These are phyloP conservation scores for Lathyrus aphaca DNA, from an alignment of 306 rosid genomes.

Conservation along the genomic window DNA sequence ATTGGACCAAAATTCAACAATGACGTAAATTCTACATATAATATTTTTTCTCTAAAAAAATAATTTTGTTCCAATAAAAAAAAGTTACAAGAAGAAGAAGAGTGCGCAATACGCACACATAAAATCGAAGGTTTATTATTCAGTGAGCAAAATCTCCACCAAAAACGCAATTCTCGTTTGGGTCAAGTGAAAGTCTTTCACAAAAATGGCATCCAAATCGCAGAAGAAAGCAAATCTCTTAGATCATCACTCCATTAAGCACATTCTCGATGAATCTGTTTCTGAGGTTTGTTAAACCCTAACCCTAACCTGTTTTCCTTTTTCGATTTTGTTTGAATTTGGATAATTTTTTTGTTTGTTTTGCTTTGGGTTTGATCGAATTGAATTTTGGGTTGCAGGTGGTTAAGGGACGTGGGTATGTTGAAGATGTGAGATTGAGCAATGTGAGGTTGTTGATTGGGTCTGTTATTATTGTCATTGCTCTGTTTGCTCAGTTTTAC, in stretches of 20 bases:
- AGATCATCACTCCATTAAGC: conserved; percentile 86
- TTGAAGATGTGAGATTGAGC: conserved; percentile 89
- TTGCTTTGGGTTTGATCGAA: not conserved
- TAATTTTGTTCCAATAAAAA: not conserved
- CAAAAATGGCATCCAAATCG: conserved; percentile 54
- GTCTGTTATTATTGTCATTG: conserved; percentile 69
- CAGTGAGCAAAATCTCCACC: not conserved
- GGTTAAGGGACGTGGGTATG: conserved; percentile 74
- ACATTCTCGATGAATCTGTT: conserved; percentile 83
- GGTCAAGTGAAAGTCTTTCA: conserved; percentile 41
- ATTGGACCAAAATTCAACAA: conserved; percentile 3
- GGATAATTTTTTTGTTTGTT: not conserved
- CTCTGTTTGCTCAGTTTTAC: conserved; percentile 91
- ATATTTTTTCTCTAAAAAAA: too few species aligned
- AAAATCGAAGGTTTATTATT: not conserved
- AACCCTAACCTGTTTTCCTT: not conserved
- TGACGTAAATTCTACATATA: not conserved
- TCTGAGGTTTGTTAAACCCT: conserved; percentile 75
- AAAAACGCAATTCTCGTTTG: not conserved
- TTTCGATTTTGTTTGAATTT: conserved; percentile 26
- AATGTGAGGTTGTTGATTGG: conserved; percentile 70
- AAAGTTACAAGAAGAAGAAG: not conserved
- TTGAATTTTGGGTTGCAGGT: conserved; percentile 47
- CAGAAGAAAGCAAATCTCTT: conserved; percentile 86
- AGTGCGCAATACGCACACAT: not conserved